Percentiles rank a stretch among this genome's conserved stretches.
phyloP scores from a whole-genome alignment of 306 rosid species.

The cucumber (Cucumis sativus) region Cucumber_9930_V3 NC_026656.2:23372501-23373000 shows the following conservation, averaged over 20 bases:
- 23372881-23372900: conserved; percentile 9
- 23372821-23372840: neutral
- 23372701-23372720: neutral
- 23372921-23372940: conserved; percentile 9
- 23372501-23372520: neutral
- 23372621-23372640: conserved; percentile 36
- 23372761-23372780: neutral
- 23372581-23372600: neutral
- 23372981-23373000: conserved; percentile 1
- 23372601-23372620: neutral
- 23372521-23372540: neutral
- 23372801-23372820: neutral
- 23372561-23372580: too few species aligned
- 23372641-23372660: conserved; percentile 14
- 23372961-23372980: too few species aligned
- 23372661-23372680: neutral
- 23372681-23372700: neutral
- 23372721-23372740: neutral
- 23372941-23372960: too few species aligned
- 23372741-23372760: neutral
- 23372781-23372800: neutral
- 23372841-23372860: neutral
- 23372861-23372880: too few species aligned
- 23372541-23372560: too few species aligned
- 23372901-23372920: conserved; percentile 20